These are phyloP conservation scores for Leccinum rimulosum DNA, from an alignment of 768 basidiomycete species.

Conservation along the genomic window DNA sequence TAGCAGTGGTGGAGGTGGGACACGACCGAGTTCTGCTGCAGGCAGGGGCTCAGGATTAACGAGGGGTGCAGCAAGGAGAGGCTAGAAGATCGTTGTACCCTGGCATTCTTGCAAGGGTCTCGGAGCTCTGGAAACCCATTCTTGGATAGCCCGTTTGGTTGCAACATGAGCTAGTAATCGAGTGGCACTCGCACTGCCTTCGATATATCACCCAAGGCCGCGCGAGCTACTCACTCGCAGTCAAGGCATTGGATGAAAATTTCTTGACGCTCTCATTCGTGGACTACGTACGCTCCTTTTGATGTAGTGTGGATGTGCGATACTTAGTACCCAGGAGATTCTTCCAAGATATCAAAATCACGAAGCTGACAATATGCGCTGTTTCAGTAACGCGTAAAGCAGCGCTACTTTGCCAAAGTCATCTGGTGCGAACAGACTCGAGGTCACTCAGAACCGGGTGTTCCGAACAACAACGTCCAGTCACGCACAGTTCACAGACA, in stretches of 20 bases:
- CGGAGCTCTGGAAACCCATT: neutral
- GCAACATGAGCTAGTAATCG: neutral
- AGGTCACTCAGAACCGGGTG: neutral
- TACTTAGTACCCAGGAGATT: neutral
- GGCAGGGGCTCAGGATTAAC: slow-evolving; percentile 26
- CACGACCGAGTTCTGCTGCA: slow-evolving; percentile 23
- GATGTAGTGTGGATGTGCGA: slow-evolving; percentile 6
- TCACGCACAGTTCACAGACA: too few relatives aligned
- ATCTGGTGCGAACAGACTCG: neutral
- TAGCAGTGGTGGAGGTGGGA: slow-evolving; percentile 14
- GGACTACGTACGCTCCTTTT: slow-evolving; percentile 3
- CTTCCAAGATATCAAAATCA: neutral
- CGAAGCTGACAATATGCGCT: neutral
- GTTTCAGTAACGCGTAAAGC: too few relatives aligned
- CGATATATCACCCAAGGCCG: neutral
- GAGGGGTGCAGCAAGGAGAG: slow-evolving; percentile 26
- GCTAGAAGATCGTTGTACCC: slow-evolving; percentile 9
- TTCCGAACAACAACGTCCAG: too few relatives aligned
- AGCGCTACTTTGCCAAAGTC: neutral
- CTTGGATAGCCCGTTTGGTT: neutral
- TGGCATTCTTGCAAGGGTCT: neutral
- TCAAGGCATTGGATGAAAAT: neutral
- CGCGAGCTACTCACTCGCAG: slow-evolving; percentile 1
- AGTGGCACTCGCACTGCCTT: neutral
- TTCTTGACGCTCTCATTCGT: slow-evolving; percentile 1